phyloP scores from a whole-genome alignment of 164 flowering plant species.

The Amborella trichopoda region DNA sequence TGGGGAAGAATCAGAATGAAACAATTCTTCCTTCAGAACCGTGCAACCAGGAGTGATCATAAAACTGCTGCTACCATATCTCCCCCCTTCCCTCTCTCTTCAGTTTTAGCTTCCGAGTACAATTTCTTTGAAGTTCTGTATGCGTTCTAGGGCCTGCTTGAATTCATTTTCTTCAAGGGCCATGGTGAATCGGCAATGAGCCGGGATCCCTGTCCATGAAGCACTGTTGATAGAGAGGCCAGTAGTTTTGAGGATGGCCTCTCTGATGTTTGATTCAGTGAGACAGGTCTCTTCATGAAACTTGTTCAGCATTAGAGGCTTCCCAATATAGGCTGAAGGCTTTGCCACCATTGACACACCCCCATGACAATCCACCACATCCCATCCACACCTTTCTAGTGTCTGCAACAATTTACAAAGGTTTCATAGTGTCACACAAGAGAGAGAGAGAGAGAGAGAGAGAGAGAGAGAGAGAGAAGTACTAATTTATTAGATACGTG shows the following conservation, averaged over 20 bases:
- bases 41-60: too few species aligned
- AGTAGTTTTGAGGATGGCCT: conserved; percentile 50
- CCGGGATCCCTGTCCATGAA: conserved; percentile 82
- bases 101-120: conserved; percentile 15
- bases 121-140: conserved; percentile 34
- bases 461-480: too few species aligned
- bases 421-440: too few species aligned
- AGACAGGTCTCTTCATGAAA: conserved; percentile 13
- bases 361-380: conserved; percentile 43
- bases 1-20: too few species aligned
- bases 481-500: too few species aligned
- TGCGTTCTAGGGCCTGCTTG: conserved; percentile 59
- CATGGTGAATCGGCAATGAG: conserved; percentile 76
- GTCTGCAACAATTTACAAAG: conserved; percentile 29
- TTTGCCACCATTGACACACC: conserved; percentile 88
- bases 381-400: conserved; percentile 76
- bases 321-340: conserved; percentile 60
- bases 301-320: conserved; percentile 25
- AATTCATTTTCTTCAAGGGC: conserved; percentile 75
- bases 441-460: too few species aligned
- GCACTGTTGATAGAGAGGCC: conserved; percentile 88
- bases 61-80: too few species aligned
- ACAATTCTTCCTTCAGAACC: too few species aligned
- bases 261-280: conserved; percentile 59
- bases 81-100: too few species aligned